Evolutionary conservation across 331 rosid genomes (phyloP), one percentile per base, ranked within the genome.

Genomic region (Arachis monticola): DNA sequence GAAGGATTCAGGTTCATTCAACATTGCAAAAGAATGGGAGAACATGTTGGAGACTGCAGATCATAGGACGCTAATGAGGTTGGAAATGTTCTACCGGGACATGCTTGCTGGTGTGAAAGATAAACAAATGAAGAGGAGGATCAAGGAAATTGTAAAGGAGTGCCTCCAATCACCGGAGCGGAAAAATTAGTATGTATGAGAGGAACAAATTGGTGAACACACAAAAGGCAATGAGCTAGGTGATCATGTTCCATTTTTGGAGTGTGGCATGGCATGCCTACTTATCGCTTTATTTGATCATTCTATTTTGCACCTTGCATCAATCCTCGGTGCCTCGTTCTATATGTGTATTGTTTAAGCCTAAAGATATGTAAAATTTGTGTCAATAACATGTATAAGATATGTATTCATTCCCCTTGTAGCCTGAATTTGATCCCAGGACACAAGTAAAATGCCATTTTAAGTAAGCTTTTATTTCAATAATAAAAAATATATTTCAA

Each of bases 21-120:
- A 93, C 83, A 80, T 89, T 72, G 91, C 85, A 61, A 90, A 73
- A 80, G 98, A 89, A 87, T 93, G 98, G 98, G 95, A 91, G 72
- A 81, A 66, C 70, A 87, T 93, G 95, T 73, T 93, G 52, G 97
- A 90, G 83, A 85, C 78, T 2, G 88, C 96, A 35, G 97, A 90
- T 82, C 87, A 63, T 5, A 42, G 79, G 41, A 81, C 69, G 82
- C 96, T 93, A 10, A 8, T 69, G 42, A 75, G 92, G 86, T 44
- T 91, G 87, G 89, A 88, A 72, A 79, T 56, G 83, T 87, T 88
- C 80, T 90, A 91, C 78, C 82, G 86, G 52, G 83, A 79, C 81
- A 85, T 89, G 89, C 85, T 88, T 72, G 84, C 86, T 8, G 89
- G 89, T 69, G 92, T 88, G 38, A 89, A 87, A 83, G 97, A 94